Evolutionary conservation across 345 rosid species (phyloP).

Genomic region (Dovyalis caffra): DNA sequence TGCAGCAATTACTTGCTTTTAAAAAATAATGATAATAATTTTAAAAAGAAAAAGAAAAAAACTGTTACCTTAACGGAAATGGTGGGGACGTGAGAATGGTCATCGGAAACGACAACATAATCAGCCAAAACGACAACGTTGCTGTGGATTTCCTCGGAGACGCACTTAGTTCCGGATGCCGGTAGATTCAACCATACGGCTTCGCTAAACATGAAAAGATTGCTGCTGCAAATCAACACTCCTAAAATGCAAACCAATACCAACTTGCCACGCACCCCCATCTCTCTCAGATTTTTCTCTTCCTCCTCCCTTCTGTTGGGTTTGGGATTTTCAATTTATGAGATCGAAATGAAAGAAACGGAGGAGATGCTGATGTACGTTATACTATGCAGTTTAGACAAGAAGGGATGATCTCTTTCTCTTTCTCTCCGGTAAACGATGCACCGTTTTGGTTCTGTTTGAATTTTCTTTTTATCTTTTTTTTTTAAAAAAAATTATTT

Average conservation of each 20-base stretch:
- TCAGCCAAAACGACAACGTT: constrained; percentile 83
- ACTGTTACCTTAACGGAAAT: constrained; percentile 65
- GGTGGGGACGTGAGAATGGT: constrained; percentile 46
- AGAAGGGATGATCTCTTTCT: no score
- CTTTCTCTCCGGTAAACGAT: neutral
- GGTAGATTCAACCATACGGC: constrained; percentile 85
- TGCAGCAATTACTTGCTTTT: neutral
- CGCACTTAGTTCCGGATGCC: constrained; percentile 69
- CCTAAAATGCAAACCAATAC: constrained; percentile 3
- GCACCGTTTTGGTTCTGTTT: neutral
- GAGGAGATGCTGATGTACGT: no score
- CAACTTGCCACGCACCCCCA: constrained; percentile 12
- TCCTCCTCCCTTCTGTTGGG: neutral
- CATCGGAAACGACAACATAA: constrained; percentile 66
- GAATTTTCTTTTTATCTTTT: neutral
- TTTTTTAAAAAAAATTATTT: no score
- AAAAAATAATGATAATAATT: no score
- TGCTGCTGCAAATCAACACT: constrained; percentile 5
- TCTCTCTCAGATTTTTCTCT: no score
- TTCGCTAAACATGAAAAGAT: constrained; percentile 15
- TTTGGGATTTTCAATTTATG: neutral
- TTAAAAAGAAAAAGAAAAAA: neutral
- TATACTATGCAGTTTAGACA: no score
- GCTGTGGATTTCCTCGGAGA: constrained; percentile 84
- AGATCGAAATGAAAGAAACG: neutral